Evolutionary conservation across 2,329 filamentous ascomycete genomes (phyloP), one percentile per base, ranked within the genome.

Genomic region (Beauveria brongniartii): DNA sequence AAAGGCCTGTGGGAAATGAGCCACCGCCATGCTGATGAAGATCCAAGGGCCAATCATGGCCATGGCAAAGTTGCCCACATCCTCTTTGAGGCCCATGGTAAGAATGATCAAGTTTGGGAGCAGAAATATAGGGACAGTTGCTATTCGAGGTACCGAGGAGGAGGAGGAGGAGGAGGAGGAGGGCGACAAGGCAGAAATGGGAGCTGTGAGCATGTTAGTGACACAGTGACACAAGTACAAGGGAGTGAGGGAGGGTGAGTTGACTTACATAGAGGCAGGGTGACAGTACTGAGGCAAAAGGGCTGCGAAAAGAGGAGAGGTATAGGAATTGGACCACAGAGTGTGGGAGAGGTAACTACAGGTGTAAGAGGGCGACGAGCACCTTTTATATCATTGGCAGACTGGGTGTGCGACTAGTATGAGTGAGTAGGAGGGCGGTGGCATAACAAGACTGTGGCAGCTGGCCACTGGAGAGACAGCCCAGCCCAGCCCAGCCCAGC

Each of bases 1-100:
- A 54, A 87, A 68, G 1, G 85, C 84, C 26, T 66, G 61, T 0
- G 83, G 82, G 18, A 88, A 73, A 70, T 78, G 82, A 62, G 70
- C 71, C 28, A 77, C 67, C 0, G 82, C 78, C 20, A 76, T 64
- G 57, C 65, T 64, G 67, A 89, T 75, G 68, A 88, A 84, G 3
- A 77, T 54, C 75, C 81, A 82, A 0, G 83, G 83, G 60, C 72
- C 66, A 18, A 80, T 43, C 55, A 84, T 71, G 61, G 69, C 67
- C 63, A 63, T 55, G 67, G 74, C 37, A 52, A 71, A 60, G 53
- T 61, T 22, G 58, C 41, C 50, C 18, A 24, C 58, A 10, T 47
- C 22, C 20, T 47, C 28, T 28, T 5, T 26, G 7, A 54, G 26
- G 22, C 40, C 43, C 58, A 60, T 60, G 41, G 40, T 48, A 28